These are phyloP conservation scores for Fusarium sp. DNA, from an alignment of 2,329 filamentous ascomycete species.

Conservation along the genomic window DNA sequence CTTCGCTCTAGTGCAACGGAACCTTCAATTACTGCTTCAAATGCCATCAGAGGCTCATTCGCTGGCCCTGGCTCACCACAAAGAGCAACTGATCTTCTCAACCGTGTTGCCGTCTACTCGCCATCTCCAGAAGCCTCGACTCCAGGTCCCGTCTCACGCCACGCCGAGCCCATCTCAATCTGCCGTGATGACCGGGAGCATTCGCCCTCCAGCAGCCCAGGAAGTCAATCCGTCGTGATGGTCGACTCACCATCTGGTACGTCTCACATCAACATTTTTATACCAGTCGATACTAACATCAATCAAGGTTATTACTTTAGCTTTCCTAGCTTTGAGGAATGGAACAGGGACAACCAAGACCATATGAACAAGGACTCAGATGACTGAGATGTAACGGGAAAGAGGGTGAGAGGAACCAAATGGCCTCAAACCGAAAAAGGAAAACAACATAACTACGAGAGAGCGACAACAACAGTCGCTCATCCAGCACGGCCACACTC, in stretches of 20 bases:
- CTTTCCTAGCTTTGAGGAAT: slow-evolving; percentile 78
- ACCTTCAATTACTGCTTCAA: slow-evolving; percentile 66
- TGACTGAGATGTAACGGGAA: slow-evolving; percentile 34
- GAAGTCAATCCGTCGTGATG: slow-evolving; percentile 38
- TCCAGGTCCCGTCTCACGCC: slow-evolving; percentile 33
- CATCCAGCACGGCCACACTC: slow-evolving; percentile 14
- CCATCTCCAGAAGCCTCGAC: slow-evolving; percentile 33
- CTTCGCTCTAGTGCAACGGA: slow-evolving; percentile 66
- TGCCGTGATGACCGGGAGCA: slow-evolving; percentile 32
- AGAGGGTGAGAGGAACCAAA: slow-evolving; percentile 24
- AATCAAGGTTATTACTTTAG: slow-evolving; percentile 69
- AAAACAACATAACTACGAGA: slow-evolving; percentile 24
- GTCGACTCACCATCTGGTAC: slow-evolving; percentile 44
- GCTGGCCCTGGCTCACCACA: slow-evolving; percentile 59
- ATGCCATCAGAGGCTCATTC: slow-evolving; percentile 61
- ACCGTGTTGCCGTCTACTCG: slow-evolving; percentile 62
- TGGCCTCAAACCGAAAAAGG: slow-evolving; percentile 29
- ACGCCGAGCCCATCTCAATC: slow-evolving; percentile 37
- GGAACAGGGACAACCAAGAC: slow-evolving; percentile 56
- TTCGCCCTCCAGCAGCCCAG: slow-evolving; percentile 34
- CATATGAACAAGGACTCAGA: slow-evolving; percentile 39
- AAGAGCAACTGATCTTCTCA: slow-evolving; percentile 65
- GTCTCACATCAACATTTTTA: not conserved
- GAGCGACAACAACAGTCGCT: slow-evolving; percentile 16
- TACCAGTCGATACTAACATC: slow-evolving; percentile 48